Evolutionary conservation across 768 basidiomycete genomes (phyloP).

Genomic region (Mycena crocata): DNA sequence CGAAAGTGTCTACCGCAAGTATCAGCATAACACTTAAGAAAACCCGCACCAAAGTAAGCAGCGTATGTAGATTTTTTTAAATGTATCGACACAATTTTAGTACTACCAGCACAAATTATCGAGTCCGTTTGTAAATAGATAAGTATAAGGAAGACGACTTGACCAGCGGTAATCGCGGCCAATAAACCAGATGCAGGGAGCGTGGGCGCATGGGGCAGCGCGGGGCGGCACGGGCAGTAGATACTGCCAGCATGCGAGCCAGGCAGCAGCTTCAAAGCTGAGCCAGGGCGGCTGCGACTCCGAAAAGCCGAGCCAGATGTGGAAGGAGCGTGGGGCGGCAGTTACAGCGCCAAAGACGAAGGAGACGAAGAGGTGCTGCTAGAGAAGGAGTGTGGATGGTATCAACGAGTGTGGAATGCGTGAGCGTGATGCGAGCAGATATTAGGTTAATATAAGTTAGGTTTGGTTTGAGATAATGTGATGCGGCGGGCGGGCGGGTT

Average conservation of each 20-base stretch:
- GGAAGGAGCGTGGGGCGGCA: slow-evolving; percentile 24
- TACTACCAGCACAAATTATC: slow-evolving; percentile 12
- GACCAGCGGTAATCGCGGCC: too few species aligned
- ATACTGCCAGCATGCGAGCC: background rate
- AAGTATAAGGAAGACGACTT: too few species aligned
- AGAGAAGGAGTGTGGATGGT: slow-evolving; percentile 15
- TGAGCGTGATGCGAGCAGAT: slow-evolving; percentile 2
- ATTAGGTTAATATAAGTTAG: slow-evolving; percentile 29
- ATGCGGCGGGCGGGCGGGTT: background rate
- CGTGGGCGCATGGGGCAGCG: too few species aligned
- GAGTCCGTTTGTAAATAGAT: slow-evolving; percentile 17
- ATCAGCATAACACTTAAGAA: background rate
- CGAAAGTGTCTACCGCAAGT: background rate
- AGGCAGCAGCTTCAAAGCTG: background rate
- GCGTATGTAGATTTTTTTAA: slow-evolving; percentile 18
- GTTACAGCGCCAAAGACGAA: slow-evolving; percentile 8
- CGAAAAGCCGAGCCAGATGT: background rate
- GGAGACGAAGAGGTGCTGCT: background rate
- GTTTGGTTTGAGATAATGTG: slow-evolving; percentile 1
- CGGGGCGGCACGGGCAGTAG: slow-evolving; percentile 1
- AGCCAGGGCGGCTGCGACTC: background rate
- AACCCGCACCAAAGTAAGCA: background rate
- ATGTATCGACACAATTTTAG: slow-evolving; percentile 13
- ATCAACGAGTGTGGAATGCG: too few species aligned
- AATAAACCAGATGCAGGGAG: background rate